Conservation (phyloP, 352 stramenopile genomes). For the Phytopythium oedochilum region DNA sequence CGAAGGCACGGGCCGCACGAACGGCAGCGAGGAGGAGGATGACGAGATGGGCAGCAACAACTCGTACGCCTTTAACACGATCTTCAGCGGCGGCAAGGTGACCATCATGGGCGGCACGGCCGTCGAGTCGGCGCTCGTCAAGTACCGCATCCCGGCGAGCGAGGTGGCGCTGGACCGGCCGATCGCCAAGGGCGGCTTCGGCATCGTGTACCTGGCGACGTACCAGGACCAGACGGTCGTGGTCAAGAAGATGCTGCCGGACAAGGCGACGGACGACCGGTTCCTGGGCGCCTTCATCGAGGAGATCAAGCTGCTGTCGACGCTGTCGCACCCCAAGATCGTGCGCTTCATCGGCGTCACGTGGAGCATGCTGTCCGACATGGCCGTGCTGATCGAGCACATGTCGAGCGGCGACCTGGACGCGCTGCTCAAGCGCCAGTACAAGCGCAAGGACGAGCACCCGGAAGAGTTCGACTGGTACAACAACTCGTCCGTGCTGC, state of each 20-base stretch:
- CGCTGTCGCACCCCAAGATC: conserved; percentile 73
- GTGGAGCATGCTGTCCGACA: conserved; percentile 84
- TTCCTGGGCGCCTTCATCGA: conserved; percentile 69
- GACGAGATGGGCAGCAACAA: conserved; percentile 11
- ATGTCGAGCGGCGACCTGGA: conserved; percentile 75
- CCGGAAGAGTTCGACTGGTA: conserved; percentile 70
- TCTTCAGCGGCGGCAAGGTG: conserved; percentile 47
- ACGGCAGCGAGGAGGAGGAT: conserved; percentile 9
- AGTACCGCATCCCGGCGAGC: conserved; percentile 67
- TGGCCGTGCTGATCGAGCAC: conserved; percentile 79
- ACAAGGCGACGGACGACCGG: conserved; percentile 73
- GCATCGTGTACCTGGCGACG: conserved; percentile 60
- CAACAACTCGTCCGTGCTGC: conserved; percentile 39
- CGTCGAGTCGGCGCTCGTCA: conserved; percentile 59
- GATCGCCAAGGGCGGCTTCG: conserved; percentile 73
- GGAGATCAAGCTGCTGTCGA: conserved; percentile 82
- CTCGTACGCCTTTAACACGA: conserved; percentile 42
- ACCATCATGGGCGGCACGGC: conserved; percentile 46
- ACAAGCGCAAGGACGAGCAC: conserved; percentile 26
- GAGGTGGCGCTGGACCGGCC: conserved; percentile 58
- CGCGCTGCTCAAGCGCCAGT: conserved; percentile 59
- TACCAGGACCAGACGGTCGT: conserved; percentile 61
- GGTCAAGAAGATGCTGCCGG: conserved; percentile 81
- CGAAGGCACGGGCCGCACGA: conserved; percentile 14
- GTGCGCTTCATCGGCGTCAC: conserved; percentile 79